Percentiles rank a stretch among this genome's conserved stretches.
Evolutionary conservation across 1,139 yeast genomes (phyloP).

Genomic region (Suhomyces bokatorum): DNA sequence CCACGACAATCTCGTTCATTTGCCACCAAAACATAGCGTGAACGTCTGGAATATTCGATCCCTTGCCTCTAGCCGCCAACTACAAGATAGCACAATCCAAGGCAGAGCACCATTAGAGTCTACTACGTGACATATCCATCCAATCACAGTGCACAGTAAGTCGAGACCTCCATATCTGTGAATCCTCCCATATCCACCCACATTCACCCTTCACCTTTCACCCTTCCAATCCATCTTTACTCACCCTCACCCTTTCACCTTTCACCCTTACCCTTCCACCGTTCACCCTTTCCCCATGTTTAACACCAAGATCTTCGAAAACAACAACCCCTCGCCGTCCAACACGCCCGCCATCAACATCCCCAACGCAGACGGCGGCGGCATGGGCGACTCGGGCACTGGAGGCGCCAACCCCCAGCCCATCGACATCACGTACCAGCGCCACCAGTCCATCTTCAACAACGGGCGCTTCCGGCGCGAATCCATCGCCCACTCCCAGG

Average conservation of each 20-base stretch:
- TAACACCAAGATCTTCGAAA: slow-evolving; percentile 22
- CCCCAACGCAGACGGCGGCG: slow-evolving; percentile 13
- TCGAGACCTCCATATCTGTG: too few species aligned
- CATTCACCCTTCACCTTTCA: too few species aligned
- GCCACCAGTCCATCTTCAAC: slow-evolving; percentile 44
- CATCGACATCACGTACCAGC: slow-evolving; percentile 48
- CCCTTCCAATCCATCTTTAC: too few species aligned
- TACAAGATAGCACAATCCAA: too few species aligned
- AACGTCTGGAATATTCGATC: too few species aligned
- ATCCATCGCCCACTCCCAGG: slow-evolving; percentile 92
- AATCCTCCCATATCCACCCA: too few species aligned
- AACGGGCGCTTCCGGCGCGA: slow-evolving; percentile 63
- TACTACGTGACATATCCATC: too few species aligned
- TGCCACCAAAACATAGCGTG: background rate
- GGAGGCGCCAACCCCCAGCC: slow-evolving; percentile 37
- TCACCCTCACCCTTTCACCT: too few species aligned
- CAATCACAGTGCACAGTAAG: too few species aligned
- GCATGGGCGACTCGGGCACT: slow-evolving; percentile 1
- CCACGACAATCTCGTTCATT: background rate
- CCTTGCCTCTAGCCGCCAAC: too few species aligned
- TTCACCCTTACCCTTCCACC: background rate
- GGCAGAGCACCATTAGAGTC: too few species aligned
- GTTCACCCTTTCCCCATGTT: slow-evolving; percentile 14
- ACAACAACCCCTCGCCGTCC: slow-evolving; percentile 16
- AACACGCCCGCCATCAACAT: slow-evolving; percentile 22